Percentiles rank a stretch among this genome's conserved stretches.
These are phyloP conservation scores for Cryptococcus sp. DNA, from an alignment of 1,284 basidiomycete genomes.

Conservation along the genomic window DNA sequence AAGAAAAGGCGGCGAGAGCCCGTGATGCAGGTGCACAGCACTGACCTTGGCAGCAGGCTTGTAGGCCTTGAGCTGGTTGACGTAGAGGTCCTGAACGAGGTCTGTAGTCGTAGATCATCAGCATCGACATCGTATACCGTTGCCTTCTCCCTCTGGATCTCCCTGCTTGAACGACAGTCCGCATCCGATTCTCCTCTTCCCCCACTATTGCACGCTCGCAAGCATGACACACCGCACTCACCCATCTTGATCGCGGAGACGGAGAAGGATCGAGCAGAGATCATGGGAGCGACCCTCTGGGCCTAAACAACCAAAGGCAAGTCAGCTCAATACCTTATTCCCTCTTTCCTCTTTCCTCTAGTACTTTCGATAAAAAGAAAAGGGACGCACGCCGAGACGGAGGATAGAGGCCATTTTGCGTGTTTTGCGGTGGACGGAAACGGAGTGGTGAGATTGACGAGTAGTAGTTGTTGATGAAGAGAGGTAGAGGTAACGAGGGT, in stretches of 20 bases:
- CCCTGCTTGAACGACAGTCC: background rate
- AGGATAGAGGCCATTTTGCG: conserved; percentile 49
- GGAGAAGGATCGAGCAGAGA: conserved; percentile 59
- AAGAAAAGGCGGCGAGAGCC: background rate
- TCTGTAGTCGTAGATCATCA: conserved; percentile 58
- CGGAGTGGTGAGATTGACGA: conserved; percentile 1
- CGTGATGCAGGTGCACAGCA: conserved; percentile 37
- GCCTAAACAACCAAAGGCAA: conserved; percentile 27
- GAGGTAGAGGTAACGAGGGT: background rate
- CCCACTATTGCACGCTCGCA: background rate
- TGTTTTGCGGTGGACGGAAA: conserved; percentile 33
- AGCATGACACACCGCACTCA: conserved; percentile 46
- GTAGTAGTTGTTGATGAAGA: conserved; percentile 1
- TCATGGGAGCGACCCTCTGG: conserved; percentile 24
- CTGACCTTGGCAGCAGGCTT: conserved; percentile 61
- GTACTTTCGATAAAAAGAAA: too few species aligned
- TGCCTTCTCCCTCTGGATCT: background rate
- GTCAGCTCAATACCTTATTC: background rate
- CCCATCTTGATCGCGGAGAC: conserved; percentile 71
- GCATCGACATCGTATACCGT: background rate
- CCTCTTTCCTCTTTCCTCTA: background rate
- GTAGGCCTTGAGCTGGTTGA: conserved; percentile 87
- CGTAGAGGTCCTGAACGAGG: conserved; percentile 87
- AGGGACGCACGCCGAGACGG: conserved; percentile 41
- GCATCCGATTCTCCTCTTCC: background rate